Conservation (phyloP, 306 rosid species). For the Benincasa hispida region DNA sequence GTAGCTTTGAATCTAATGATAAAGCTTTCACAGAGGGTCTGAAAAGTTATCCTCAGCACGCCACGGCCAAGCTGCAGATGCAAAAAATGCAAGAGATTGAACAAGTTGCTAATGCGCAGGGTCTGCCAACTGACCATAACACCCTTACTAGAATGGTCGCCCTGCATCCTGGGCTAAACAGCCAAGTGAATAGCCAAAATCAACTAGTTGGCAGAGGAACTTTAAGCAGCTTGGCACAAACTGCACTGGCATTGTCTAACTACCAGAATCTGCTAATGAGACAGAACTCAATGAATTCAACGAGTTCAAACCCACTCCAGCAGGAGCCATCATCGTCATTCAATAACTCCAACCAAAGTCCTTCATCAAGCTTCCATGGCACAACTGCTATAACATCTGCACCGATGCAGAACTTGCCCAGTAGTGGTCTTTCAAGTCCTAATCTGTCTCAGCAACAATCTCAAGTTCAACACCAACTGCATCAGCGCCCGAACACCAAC, state of each 20-base stretch:
- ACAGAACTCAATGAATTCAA: conserved; percentile 70
- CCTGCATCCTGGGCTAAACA: conserved; percentile 56
- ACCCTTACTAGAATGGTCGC: conserved; percentile 59
- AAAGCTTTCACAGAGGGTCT: conserved; percentile 53
- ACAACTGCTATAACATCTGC: conserved; percentile 45
- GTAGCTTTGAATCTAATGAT: neutral
- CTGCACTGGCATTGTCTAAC: conserved; percentile 50
- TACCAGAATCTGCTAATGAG: conserved; percentile 70
- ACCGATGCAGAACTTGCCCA: conserved; percentile 52
- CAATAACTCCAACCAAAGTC: conserved; percentile 48
- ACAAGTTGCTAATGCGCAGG: conserved; percentile 70
- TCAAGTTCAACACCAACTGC: conserved; percentile 23
- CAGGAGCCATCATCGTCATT: conserved; percentile 66
- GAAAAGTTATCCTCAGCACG: conserved; percentile 72
- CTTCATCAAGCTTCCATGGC: conserved; percentile 59
- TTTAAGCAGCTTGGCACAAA: conserved; percentile 68
- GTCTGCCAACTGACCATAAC: conserved; percentile 71
- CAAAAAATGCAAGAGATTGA: conserved; percentile 94
- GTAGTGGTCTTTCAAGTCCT: conserved; percentile 55
- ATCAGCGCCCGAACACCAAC: conserved; percentile 52
- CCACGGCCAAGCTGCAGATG: conserved; percentile 64
- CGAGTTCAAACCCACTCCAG: conserved; percentile 48
- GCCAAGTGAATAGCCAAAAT: conserved; percentile 43
- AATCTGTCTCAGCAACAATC: conserved; percentile 30
- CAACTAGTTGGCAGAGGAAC: conserved; percentile 49